A percentile compares a stretch with the other conserved stretches of the same genome.
Conservation (phyloP, 2,329 filamentous ascomycete species). For the Neurospora sp. region DNA sequence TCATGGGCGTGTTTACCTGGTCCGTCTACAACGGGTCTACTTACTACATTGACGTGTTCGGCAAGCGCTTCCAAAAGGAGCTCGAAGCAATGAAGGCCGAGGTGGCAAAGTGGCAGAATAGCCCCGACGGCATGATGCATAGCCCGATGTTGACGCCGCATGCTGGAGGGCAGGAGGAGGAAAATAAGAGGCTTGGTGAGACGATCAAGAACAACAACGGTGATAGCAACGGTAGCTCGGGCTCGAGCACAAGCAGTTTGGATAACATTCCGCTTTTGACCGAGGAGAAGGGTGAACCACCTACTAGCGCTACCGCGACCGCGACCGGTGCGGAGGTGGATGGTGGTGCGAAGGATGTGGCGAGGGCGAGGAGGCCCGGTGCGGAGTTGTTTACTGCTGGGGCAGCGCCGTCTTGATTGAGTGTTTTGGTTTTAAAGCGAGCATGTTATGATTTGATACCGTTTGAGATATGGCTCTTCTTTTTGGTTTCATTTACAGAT, state of each 20-base stretch:
- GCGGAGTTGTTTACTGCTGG: background rate
- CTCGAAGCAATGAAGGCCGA: constrained; percentile 82
- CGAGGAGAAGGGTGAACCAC: constrained; percentile 27
- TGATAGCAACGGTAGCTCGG: background rate
- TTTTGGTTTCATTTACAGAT: background rate
- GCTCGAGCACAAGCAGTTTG: constrained; percentile 23
- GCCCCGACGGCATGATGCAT: constrained; percentile 36
- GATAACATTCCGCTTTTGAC: constrained; percentile 49
- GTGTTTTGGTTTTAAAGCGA: background rate
- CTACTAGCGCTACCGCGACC: background rate
- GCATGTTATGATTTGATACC: background rate
- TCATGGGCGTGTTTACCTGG: constrained; percentile 80
- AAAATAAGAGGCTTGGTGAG: constrained; percentile 11
- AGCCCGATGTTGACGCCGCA: constrained; percentile 31
- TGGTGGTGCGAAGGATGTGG: constrained; percentile 32
- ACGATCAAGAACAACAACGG: background rate
- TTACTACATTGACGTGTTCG: constrained; percentile 97
- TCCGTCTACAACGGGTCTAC: constrained; percentile 95
- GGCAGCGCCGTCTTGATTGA: background rate
- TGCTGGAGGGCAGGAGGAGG: constrained; percentile 11
- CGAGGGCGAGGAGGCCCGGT: constrained; percentile 35
- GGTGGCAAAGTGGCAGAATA: constrained; percentile 76
- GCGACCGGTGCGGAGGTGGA: constrained; percentile 26
- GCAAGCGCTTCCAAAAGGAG: constrained; percentile 93
- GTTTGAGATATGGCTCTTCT: background rate